Evolutionary conservation across 371 early-diverging fungal species (phyloP), one percentile per base, ranked within the genome.

Genomic region (Syncephalastrum sp.): DNA sequence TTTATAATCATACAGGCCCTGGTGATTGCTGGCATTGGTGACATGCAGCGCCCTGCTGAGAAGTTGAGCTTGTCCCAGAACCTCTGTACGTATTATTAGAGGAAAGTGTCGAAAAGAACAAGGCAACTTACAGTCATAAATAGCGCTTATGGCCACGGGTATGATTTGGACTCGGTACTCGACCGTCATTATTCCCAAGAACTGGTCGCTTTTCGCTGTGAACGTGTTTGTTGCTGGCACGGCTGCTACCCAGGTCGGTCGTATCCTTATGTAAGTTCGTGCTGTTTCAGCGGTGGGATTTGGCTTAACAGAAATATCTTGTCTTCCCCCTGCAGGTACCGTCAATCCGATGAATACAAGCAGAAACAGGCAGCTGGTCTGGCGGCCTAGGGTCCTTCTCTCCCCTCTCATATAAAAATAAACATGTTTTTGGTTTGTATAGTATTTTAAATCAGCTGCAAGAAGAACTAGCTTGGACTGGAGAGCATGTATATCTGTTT

Each of bases 161-260:
- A 57, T 94, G 58, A 97, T 97, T 70, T 97, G 98, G 98, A 87
- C 92, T 23, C 91, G 98, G 48, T 97, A 95, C 76, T 92, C 96
- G 10, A 83, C 86, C 54, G 92, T 92, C 25, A 97, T 97, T 60
- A 94, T 81, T 25, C 98, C 98, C 57, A 85, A 86, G 70, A 97
- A 97, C 81, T 95, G 85, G 69, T 75, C 85, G 57, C 71, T 97
- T 66, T 84, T 95, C 61, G 77, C 87, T 25, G 97, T 97, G 58
- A 97, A 97, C 71, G 38, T 93, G 23, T 97, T 97, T 70, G 93
- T 97, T 6, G 97, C 92, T 42, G 88, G 81, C 60, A 97, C 93
- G 27, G 93, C 92, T 51, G 56, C 89, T 46, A 87, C 88, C 62
- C 97, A 97, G 79, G 70, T 93, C 46, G 83, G 73, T 54, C 84